Evolutionary conservation across 257 asterid genomes (phyloP), one percentile per base, ranked within the genome.

Genomic region (Phtheirospermum japonicum): DNA sequence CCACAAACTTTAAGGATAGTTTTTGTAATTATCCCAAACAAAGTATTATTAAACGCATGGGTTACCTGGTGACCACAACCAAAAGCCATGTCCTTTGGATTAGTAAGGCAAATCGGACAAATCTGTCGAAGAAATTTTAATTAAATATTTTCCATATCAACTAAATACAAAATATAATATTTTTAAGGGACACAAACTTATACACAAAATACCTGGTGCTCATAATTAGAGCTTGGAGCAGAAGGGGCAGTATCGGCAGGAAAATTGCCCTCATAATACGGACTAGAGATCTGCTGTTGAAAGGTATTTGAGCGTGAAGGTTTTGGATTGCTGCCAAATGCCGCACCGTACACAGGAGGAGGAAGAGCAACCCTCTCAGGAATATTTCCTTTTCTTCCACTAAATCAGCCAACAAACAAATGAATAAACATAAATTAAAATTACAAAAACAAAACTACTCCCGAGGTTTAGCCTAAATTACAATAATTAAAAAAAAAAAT

Each of bases 21-120:
- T 9, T 40, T 40, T 40, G 48, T 40, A 11, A 40, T 40, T 40
- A 40, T 4, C 1, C 48, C 14, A 40, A 40, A 40, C 8, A 40
- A 18, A 50, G 54, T n/a, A 9, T 5, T n/a, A 19, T 34, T 10
- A 10, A 26, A 7, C 16, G 45, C 9, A 20, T 9, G 14, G 51
- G 17, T 55, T 79, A 90, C 97, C 96, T 90, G 97, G 77, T 90
- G 97, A 71, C 97, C 97, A 43, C 97, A 90, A 31, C 97, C 97
- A 67, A 90, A 90, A 46, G 95, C 97, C 97, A 90, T 85, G 76
- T 90, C 95, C 78, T 90, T 87, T 9, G 84, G 76, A 72, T 85
- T 85, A 39, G 65, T 83, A 9, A 90, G 83, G 83, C 97, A 90
- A 59, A 90, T 75, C 60, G 97, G 95, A 57, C 97, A 90, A 65